A percentile compares a stretch with the other conserved stretches of the same genome.
These are phyloP conservation scores for Fusarium paranaense DNA, from an alignment of 2,329 filamentous ascomycete species.

Conservation along the genomic window DNA sequence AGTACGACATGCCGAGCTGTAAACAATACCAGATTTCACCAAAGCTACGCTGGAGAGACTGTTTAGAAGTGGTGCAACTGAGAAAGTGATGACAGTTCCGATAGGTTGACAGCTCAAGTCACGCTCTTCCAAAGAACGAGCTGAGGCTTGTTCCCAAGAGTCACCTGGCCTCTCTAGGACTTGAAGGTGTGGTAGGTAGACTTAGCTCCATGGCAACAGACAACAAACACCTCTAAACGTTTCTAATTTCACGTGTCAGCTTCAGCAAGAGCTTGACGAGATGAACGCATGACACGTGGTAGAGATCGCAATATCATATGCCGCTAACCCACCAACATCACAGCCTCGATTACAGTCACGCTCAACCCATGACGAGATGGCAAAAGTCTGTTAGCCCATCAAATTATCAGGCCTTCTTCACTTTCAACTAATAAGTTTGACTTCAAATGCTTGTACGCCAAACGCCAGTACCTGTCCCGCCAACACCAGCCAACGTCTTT, in stretches of 20 bases:
- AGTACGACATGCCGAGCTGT: background rate
- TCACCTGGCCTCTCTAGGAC: background rate
- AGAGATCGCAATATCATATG: slow-evolving; percentile 17
- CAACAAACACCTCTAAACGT: background rate
- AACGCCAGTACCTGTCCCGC: slow-evolving; percentile 37
- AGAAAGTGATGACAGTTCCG: background rate
- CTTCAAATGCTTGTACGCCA: slow-evolving; percentile 34
- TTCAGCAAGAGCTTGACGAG: background rate
- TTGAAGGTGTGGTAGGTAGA: background rate
- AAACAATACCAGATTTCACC: background rate
- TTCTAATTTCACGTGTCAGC: slow-evolving; percentile 7
- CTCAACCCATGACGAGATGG: background rate
- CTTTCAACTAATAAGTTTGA: slow-evolving; percentile 17
- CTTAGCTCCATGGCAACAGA: background rate
- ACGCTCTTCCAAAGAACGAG: background rate
- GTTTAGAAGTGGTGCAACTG: background rate
- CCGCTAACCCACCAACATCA: background rate
- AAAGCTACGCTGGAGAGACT: background rate
- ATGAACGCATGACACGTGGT: slow-evolving; percentile 15
- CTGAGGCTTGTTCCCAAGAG: background rate
- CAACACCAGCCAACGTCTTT: slow-evolving; percentile 32
- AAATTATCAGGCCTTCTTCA: slow-evolving; percentile 6
- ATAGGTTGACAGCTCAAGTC: background rate
- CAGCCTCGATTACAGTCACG: background rate
- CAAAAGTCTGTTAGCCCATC: slow-evolving; percentile 9